Percentiles rank a stretch among this genome's conserved stretches.
phyloP scores from a whole-genome alignment of 345 rosid genomes.

The Capsella bursapastoris region DNA sequence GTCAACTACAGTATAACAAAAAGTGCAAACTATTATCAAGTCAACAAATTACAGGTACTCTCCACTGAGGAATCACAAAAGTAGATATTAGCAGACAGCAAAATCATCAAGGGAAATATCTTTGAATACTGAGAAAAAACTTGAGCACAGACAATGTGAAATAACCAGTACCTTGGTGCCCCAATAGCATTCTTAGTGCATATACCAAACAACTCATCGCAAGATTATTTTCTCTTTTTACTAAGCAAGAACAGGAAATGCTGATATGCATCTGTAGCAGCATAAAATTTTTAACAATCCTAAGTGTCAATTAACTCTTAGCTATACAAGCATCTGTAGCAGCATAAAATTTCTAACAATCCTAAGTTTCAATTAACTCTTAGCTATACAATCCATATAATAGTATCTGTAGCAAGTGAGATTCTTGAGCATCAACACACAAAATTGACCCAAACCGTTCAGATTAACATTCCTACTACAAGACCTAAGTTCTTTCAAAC shows the following conservation, averaged over 20 bases:
- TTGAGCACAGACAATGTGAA: constrained; percentile 35
- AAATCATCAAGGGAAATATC: background rate
- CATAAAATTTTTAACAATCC: background rate
- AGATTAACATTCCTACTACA: constrained; percentile 65
- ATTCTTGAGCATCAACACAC: background rate
- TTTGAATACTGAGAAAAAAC: background rate
- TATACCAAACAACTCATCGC: background rate
- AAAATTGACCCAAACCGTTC: constrained; percentile 49
- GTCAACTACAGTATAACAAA: constrained; percentile 33
- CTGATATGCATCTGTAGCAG: constrained; percentile 3
- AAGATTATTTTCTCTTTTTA: background rate
- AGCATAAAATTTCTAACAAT: background rate
- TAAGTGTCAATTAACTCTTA: constrained; percentile 13
- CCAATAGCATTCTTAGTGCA: background rate
- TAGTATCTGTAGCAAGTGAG: background rate
- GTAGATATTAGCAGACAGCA: background rate
- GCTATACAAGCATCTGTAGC: constrained; percentile 6
- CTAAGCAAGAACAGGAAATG: constrained; percentile 1
- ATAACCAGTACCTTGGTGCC: constrained; percentile 8
- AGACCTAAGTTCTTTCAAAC: constrained; percentile 78
- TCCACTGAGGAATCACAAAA: constrained; percentile 29
- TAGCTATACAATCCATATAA: constrained; percentile 19
- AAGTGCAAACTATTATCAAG: constrained; percentile 13
- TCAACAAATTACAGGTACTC: constrained; percentile 21
- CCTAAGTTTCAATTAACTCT: constrained; percentile 10